Conservation (phyloP, 805 yeast species). For the Torulaspora quercuum region DNA sequence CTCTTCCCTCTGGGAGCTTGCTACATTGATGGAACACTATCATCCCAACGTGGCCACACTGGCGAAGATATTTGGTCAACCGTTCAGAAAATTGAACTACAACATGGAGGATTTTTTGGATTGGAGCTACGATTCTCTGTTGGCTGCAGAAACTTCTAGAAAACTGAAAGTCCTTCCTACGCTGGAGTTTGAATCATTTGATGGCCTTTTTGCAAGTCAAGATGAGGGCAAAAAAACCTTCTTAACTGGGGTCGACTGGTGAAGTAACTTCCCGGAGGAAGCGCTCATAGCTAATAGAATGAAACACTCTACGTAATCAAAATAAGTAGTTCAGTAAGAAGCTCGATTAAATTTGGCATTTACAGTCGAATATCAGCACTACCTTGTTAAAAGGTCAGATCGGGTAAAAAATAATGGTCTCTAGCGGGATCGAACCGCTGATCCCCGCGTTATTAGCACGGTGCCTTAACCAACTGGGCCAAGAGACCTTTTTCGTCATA, state of each 20-base stretch:
- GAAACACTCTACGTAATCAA: background rate
- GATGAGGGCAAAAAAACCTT: conserved; percentile 13
- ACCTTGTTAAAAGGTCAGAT: background rate
- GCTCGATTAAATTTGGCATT: too few relatives aligned
- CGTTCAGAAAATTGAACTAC: conserved; percentile 81
- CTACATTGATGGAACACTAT: conserved; percentile 74
- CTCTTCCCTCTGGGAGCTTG: conserved; percentile 91
- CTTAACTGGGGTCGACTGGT: conserved; percentile 31
- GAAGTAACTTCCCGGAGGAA: conserved; percentile 1
- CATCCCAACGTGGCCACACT: conserved; percentile 94
- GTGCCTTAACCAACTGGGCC: conserved; percentile 41
- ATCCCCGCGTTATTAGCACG: conserved; percentile 40
- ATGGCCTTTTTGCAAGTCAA: conserved; percentile 17
- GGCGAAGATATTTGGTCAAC: conserved; percentile 84
- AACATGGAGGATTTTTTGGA: conserved; percentile 92
- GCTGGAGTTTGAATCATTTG: conserved; percentile 58
- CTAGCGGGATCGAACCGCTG: conserved; percentile 40
- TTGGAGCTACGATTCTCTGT: conserved; percentile 71
- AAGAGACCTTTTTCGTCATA: conserved; percentile 34
- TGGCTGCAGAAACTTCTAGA: conserved; percentile 62
- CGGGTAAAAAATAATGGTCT: conserved; percentile 31
- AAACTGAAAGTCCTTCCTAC: conserved; percentile 70
- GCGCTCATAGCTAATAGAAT: background rate
- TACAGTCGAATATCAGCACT: background rate
- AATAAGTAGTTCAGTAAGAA: too few relatives aligned